Evolutionary conservation across 2,329 filamentous ascomycete species (phyloP), one percentile per base, ranked within the genome.

Genomic region (Macrophomina phaseolina): DNA sequence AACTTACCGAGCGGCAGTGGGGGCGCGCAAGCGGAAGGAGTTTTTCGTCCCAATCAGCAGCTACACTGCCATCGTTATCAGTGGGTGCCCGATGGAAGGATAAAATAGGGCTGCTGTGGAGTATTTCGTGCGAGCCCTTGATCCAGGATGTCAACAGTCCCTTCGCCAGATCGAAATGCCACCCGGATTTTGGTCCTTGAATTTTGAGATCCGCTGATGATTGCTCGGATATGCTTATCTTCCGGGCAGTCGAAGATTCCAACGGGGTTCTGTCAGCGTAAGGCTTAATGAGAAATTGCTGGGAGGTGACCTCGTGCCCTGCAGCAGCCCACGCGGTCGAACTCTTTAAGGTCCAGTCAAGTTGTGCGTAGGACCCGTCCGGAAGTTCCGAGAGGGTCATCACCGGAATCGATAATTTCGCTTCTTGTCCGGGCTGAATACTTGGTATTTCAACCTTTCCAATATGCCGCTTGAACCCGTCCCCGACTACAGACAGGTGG

Each of bases 21-120:
- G 32, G 32, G 4, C 32, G 30, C 5, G 32, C 51, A 3, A 53
- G 51, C 6, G 11, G 16, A 4, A 53, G 16, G 80, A 78, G 79
- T 91, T 92, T 11, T 83, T 86, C 74, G 12, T 1, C 14, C 51
- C 51, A 34, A 2, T 72, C 70, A 34, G 75, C 76, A 0, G 16
- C 16, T 7, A 30, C 56, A 16, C 38, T 16, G 5, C 9, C 14
- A 36, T 61, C 56, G 23, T 61, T 61, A n/a, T 45, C 38, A 8
- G 56, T 48, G 3, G 51, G 51, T 1, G 30, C 51, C 6, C 51
- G 51, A 30, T 53, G 60, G 28, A 52, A 38, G 16, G 32, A 5
- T 16, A 52, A 18, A 9, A 7, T 8, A 2, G 42, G 40, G n/a
- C 18, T 16, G 45, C 9, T 38, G 42, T 28, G 46, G 32, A 48